Evolutionary conservation across 495 filamentous ascomycete genomes (phyloP), one percentile per base, ranked within the genome.

Genomic region (Penicillium chermesinum): DNA sequence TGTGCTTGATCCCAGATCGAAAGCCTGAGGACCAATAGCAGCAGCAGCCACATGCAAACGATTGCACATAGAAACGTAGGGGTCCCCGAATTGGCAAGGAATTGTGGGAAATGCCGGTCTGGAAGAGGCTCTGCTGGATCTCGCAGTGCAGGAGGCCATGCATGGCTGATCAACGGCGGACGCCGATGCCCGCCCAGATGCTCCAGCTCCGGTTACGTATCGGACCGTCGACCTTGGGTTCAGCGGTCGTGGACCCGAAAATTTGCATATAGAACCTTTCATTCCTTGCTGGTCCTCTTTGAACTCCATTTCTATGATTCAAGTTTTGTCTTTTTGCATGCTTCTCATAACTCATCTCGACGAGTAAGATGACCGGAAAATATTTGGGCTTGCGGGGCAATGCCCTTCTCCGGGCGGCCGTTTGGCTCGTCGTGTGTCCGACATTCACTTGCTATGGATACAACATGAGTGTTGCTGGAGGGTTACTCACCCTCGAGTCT

Each of bases 381-480:
- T 51, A 45, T 41, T 38, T 57, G 46, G 54, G 54, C 43, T 45
- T 57, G 12, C 37, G 54, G 33, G 54, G 54, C 34, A 42, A 47
- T 47, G 37, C 46, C 15, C 54, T 57, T 15, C 51, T 53, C 32
- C 18, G 48, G 18, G 54, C 54, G 14, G 52, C 54, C 25, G 52
- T 57, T 3, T 22, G 41, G 38, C 46, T 57, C 10, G 54, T 57
- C 37, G 54, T 69, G 19, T 53, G 52, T 13, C 66, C 66, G 43
- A 61, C 59, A 20, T 72, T 67, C 53, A 63, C 66, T 22, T 54
- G 70, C 12, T 72, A 72, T 54, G 70, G 72, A 15, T 75, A 71
- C 55, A 70, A 73, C 46, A 58, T 71, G 35, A 64, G 67, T 25
- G 65, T 63, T 35, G 51, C 67, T 35, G 61, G 65, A 35, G 60